phyloP scores from a whole-genome alignment of 352 stramenopile genomes.

The Phytophthora lateralis region DNA sequence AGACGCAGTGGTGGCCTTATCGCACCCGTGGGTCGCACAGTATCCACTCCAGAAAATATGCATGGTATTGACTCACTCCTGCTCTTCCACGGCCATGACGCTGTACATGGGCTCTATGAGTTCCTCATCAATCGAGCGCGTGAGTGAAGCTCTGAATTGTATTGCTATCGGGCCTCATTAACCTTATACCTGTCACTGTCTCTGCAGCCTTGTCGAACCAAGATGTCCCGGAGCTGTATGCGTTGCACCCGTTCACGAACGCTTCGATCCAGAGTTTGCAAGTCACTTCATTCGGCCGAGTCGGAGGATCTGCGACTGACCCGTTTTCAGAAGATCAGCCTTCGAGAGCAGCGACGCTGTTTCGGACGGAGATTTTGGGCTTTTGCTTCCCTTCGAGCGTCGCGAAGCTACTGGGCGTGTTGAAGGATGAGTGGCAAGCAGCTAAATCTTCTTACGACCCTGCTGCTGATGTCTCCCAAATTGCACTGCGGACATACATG shows the following conservation, averaged over 20 bases:
- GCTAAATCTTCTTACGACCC: conserved; percentile 4
- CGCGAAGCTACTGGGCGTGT: conserved; percentile 38
- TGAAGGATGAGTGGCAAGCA: conserved; percentile 42
- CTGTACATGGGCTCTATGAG: conserved; percentile 75
- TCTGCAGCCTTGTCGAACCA: conserved; percentile 71
- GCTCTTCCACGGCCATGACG: conserved; percentile 62
- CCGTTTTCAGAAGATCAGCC: conserved; percentile 20
- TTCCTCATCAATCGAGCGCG: conserved; percentile 80
- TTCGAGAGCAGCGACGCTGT: conserved; percentile 23
- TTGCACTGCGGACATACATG: conserved; percentile 48
- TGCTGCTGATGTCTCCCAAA: conserved; percentile 1
- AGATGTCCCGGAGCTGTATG: conserved; percentile 69
- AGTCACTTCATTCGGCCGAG: conserved; percentile 44
- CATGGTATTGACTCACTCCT: conserved; percentile 70
- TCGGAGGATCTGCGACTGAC: conserved; percentile 14
- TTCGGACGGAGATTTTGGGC: conserved; percentile 56
- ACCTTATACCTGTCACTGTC: conserved; percentile 5
- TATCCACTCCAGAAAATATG: conserved; percentile 35
- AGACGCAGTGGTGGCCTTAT: conserved; percentile 9
- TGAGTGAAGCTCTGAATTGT: conserved; percentile 35
- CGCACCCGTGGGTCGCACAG: conserved; percentile 20
- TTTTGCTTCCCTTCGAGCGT: conserved; percentile 62
- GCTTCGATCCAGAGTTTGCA: conserved; percentile 61
- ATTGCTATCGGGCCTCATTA: background rate
- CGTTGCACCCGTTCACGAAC: conserved; percentile 60